Evolutionary conservation across 768 basidiomycete species (phyloP), one percentile per base, ranked within the genome.

Genomic region (Suillus hirtellus): DNA sequence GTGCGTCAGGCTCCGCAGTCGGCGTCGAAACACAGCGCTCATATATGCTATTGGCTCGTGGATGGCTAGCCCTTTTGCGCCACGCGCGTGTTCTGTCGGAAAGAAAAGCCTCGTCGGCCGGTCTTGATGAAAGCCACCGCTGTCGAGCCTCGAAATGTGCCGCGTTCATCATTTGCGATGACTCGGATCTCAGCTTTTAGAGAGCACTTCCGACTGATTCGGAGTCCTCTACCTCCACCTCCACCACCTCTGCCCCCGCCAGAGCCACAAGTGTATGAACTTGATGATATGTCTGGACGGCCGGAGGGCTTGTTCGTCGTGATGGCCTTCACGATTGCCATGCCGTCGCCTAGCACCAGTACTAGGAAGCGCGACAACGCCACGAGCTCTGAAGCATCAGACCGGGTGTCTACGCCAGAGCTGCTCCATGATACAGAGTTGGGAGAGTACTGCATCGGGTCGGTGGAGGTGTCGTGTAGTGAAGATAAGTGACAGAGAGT

Each of bases 281-380:
- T 59, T 27, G 12, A 19, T 17, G 10, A 46, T 1, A 55, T 50
- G 9, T 34, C 42, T 31, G 10, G 5, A 21, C 54, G 24, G 10
- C 31, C 37, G 67, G 66, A 71, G 40, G 62, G 60, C 8, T 49
- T 67, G 50, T 71, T 62, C 15, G 14, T 82, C 40, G 78, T 77
- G 58, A 72, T 84, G 15, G 76, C 78, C 4, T 77, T 83, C 19
- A 66, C 77, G 15, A 74, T 84, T 53, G 68, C 75, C 9, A 80
- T 84, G 79, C 80, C 83, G 15, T 71, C 66, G 8, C 69, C 66
- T 60, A 42, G 34, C 61, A 37, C 35, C 3, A 37, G 35, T 37
- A 31, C 31, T 31, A 44, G 44, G 37, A 38, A 31, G 27, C 38
- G 35, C 38, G 60, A 61, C 19, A 37, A 17, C 21, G 34, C 35